These are phyloP conservation scores for Glycine latifolia DNA, from an alignment of 306 rosid genomes.

Conservation along the genomic window DNA sequence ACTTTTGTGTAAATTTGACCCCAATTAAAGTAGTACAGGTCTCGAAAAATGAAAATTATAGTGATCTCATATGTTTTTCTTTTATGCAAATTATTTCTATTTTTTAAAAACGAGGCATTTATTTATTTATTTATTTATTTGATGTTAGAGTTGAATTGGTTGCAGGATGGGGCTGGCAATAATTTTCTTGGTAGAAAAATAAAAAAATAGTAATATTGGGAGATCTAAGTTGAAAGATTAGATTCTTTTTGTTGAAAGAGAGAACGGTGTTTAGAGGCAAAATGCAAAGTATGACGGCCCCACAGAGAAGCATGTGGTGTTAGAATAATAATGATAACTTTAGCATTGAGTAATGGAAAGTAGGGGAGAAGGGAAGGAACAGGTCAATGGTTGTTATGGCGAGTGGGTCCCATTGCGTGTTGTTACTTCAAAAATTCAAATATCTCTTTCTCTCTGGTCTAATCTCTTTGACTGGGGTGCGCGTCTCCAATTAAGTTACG, in stretches of 20 bases:
- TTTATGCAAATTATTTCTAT: background rate
- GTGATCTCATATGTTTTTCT: background rate
- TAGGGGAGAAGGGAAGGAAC: background rate
- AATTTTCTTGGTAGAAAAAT: background rate
- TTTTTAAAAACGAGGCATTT: background rate
- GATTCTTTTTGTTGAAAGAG: constrained; percentile 47
- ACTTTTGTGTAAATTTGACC: constrained; percentile 46
- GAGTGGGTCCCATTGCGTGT: constrained; percentile 22
- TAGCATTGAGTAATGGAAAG: background rate
- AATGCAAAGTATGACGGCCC: constrained; percentile 42
- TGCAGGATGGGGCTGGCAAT: background rate
- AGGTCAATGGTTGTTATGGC: constrained; percentile 44
- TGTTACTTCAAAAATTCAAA: background rate
- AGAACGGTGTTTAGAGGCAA: background rate
- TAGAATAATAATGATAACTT: constrained; percentile 26
- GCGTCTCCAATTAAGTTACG: background rate
- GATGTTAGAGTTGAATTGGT: constrained; percentile 18
- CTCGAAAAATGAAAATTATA: constrained; percentile 32
- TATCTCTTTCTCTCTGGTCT: background rate
- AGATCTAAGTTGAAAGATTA: constrained; percentile 45
- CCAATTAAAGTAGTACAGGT: background rate
- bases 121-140: background rate
- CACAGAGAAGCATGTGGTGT: constrained; percentile 18
- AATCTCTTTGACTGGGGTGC: constrained; percentile 26
- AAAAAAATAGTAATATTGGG: constrained; percentile 31